Evolutionary conservation across 2,329 filamentous ascomycete species (phyloP), one percentile per base, ranked within the genome.

Genomic region (Nannizziopsis barbatae): DNA sequence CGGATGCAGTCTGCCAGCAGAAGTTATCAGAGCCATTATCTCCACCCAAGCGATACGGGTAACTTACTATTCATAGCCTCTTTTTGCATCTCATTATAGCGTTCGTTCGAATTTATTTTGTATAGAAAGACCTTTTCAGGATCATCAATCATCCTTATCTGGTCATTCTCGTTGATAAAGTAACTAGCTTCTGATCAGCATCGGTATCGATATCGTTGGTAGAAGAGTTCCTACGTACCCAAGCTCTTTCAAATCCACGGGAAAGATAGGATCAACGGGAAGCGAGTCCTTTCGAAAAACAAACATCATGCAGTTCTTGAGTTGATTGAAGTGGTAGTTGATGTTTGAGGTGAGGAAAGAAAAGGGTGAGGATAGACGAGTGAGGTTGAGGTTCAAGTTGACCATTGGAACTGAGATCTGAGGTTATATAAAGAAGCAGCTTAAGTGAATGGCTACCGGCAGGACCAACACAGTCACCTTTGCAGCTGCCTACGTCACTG

Each of bases 31-130:
- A 22, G 8, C 8, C 27, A 6, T 32, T 40, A 14, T 7, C 18
- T 46, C n/a, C 9, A 12, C 17, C 2, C 18, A 14, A 27, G 35
- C 5, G 5, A n/a, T 42, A 27, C 18, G 10, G 42, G 35, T n/a
- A 63, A 37, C 17, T 71, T 55, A 86, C 86, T 67, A 58, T 93
- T 83, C 65, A 94, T 80, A 35, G 80, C 73, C 55, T 84, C 84
- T 14, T 82, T 76, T 58, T 87, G 86, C 15, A 83, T 72, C 36
- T 83, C 75, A 62, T 95, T 95, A 66, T 83, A 75, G 33, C 87
- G 80, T n/a, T 77, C 71, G 63, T 87, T 88, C 56, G 78, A 80
- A 61, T 77, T 83, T 46, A 84, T 65, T 62, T 80, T 82, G 72
- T 76, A 95, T 56, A 85, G 76, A 71, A 86, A 94, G 60, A 81